These are phyloP conservation scores for Fusarium miscanthi DNA, from an alignment of 2,329 filamentous ascomycete species.

Conservation along the genomic window DNA sequence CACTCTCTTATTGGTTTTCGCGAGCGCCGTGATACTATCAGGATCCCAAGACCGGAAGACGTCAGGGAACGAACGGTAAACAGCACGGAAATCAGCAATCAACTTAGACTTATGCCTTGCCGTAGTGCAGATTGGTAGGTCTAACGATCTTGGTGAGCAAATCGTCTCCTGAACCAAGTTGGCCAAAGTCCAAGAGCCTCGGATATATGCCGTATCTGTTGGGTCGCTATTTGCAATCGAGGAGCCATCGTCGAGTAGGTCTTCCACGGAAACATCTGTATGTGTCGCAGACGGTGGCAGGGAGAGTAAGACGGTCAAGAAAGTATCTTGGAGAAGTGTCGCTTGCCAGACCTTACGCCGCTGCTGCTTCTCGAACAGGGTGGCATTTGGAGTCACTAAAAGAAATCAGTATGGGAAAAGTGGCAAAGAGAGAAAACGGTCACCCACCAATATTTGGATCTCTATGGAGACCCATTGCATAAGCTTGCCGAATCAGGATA, in stretches of 20 bases:
- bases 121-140: slow-evolving; percentile 76
- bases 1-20: slow-evolving; percentile 70
- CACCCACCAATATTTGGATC: slow-evolving; percentile 76
- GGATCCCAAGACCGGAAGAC: slow-evolving; percentile 76
- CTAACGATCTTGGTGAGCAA: slow-evolving; percentile 78
- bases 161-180: slow-evolving; percentile 82
- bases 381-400: slow-evolving; percentile 71
- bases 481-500: slow-evolving; percentile 80
- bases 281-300: slow-evolving; percentile 82
- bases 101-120: slow-evolving; percentile 76
- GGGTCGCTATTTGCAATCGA: slow-evolving; percentile 69
- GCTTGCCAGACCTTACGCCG: slow-evolving; percentile 85
- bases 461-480: slow-evolving; percentile 83
- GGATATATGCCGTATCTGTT: slow-evolving; percentile 76
- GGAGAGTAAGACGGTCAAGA: slow-evolving; percentile 80
- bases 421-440: neutral
- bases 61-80: slow-evolving; percentile 79
- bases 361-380: slow-evolving; percentile 79
- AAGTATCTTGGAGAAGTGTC: slow-evolving; percentile 83
- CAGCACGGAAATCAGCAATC: slow-evolving; percentile 74
- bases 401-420: slow-evolving; percentile 35
- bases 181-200: slow-evolving; percentile 81
- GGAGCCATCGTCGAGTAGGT: slow-evolving; percentile 72
- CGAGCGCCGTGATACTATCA: slow-evolving; percentile 67
- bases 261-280: slow-evolving; percentile 81